These are phyloP conservation scores for Zymoseptoria brevis DNA, from an alignment of 2,329 filamentous ascomycete species.

Conservation along the genomic window DNA sequence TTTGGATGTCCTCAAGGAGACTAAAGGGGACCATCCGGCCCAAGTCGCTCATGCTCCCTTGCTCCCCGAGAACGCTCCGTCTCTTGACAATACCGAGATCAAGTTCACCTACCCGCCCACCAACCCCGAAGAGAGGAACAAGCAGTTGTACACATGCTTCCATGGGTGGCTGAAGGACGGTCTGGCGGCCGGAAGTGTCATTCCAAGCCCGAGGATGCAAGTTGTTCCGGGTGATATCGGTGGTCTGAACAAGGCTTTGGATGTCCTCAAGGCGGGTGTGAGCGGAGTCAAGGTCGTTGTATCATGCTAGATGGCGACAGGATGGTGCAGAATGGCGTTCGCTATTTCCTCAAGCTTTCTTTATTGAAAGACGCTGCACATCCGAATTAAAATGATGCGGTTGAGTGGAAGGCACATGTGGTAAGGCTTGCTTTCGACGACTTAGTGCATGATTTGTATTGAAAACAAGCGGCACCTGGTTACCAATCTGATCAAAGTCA, in stretches of 20 bases:
- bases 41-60: not conserved
- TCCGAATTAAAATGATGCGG: no score
- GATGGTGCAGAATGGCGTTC: no score
- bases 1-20: not conserved
- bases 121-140: not conserved
- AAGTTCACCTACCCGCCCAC: not conserved
- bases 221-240: not conserved
- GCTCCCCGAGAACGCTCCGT: not conserved
- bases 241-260: not conserved
- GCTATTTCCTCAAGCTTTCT: no score
- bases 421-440: no score
- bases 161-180: not conserved
- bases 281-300: not conserved
- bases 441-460: no score
- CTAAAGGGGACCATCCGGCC: not conserved
- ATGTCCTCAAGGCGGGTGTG: not conserved
- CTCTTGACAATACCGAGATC: not conserved
- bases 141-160: not conserved
- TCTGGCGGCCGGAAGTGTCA: not conserved
- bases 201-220: not conserved
- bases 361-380: no score
- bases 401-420: no score
- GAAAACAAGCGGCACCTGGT: no score
- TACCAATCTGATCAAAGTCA: no score
- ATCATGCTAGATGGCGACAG: not conserved